Base-by-base conservation (phyloP, 352 stramenopile genomes). In the Pythium graminicola region DNA sequence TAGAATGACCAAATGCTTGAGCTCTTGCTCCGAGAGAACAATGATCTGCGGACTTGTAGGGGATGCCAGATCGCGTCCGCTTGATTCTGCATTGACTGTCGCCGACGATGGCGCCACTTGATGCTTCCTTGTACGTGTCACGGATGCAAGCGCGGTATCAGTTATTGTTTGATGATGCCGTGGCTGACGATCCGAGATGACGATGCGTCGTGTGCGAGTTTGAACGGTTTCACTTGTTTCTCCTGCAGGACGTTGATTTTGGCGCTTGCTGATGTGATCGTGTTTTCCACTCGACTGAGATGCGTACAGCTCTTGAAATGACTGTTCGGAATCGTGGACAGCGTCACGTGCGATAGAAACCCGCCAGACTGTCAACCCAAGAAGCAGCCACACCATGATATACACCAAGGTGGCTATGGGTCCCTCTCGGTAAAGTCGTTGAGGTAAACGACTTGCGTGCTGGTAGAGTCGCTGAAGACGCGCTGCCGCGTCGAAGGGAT, bases 401-500 rank as follows among this genome's bases (percentile, higher is more conserved):
- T 73, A 38, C 4, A 73, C 20, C 4, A 47, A 6, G 0, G 39
- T 44, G 0, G 57, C 57, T 10, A 68, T 26, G 1, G 9, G 4
- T 2, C 62, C 56, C 50, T 65, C 62, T 7, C 51, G 46, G 28
- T 65, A 69, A 22, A 65, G 39, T 11, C 33, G 22, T 2, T 35
- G 19, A 3, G 62, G 51, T 3, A 69, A 36, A 1, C 26, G 23
- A 11, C 40, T 40, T 0, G 57, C 62, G 29, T 69, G 56, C 9
- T 62, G 43, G n/a, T 65, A 62, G 20, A 69, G 43, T 6, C 57
- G 33, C 24, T 61, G 54, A 7, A 65, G 45, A 24, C 57, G 43
- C 4, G 62, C 54, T 1, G 54, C 54, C 0, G 57, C 65, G 29
- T 73, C 65, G n/a, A 73, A 73, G 3, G 65, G 65, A 39, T 73